Evolutionary conservation across 2,329 filamentous ascomycete species (phyloP), one percentile per base, ranked within the genome.

Genomic region (Helminthosporium solani): DNA sequence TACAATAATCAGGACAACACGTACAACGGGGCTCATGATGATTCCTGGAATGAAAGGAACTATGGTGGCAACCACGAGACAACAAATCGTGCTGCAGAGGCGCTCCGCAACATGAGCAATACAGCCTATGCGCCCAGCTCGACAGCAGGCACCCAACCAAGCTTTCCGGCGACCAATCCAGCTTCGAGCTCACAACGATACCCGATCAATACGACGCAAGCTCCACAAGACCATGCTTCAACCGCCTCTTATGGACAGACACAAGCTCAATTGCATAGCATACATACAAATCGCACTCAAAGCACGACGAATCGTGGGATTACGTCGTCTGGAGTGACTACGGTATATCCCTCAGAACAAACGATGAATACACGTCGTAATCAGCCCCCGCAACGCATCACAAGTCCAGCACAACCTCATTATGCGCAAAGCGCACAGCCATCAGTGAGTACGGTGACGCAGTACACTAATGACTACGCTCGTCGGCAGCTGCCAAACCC

Each of bases 51-150:
- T 18, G 46, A 49, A 14, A 60, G 40, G 37, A 60, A 38, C 42
- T 64, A 66, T 58, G 57, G 55, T 12, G 53, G 44, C 7, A 56
- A 53, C 18, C 52, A 53, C 4, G 63, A 66, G 41, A 59, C 56
- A 9, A 62, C 60, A 7, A 64, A 53, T 34, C 48, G 57, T 19
- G 66, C 66, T 23, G 65, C 66, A 23, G 63, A 70, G 46, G 64
- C 63, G 16, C 42, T 68, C 36, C 58, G 47, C 34, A 66, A 63
- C 28, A 64, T 69, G 58, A 68, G 64, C 57, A 69, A 59, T 36
- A 58, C 56, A 3, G 39, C 53, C 7, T 64, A 67, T 44, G 51
- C 55, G 7, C 27, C 55, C 2, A 61, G 43, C 14, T 46, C 31
- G n/a, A 38, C 54, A 8, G 44, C 45, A n/a, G 56, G 40, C 11